Base-by-base conservation (phyloP, 306 rosid species). In the Biancaea sappan region DNA sequence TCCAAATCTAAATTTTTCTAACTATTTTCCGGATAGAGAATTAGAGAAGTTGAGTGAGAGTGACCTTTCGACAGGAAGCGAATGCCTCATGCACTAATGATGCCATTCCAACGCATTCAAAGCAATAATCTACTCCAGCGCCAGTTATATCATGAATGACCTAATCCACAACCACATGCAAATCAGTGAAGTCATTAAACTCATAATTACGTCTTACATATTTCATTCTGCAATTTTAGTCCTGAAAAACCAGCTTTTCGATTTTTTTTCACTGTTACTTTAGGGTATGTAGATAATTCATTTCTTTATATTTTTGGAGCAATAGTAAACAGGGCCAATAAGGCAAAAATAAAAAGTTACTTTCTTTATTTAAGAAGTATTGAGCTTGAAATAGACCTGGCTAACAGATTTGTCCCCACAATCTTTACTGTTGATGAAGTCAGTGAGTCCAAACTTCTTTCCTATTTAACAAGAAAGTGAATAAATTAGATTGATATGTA, bases 111-210 rank as follows among this genome's bases (percentile, higher is more conserved):
- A 89, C 96, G 66, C 92, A 91, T 83, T 94, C 97, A 34, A 88
- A 91, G 80, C 98, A 94, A 80, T 81, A 88, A 84, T 91, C 97
- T 26, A 92, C 92, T 29, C 94, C 98, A 5, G 87, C 96, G 15
- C 51, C 87, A 60, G 92, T 91, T 77, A 88, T 86, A 65, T 89
- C 91, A 21, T 9, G 76, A 63, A 91, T 83, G 53, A 80, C 59
- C 97, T 90, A 86, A 25, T 53, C 60, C 19, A 74, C 64, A 66
- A 38, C 11, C 38, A 43, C 29, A 77, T n/a, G 22, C 5, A 19
- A 43, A 13, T 47, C 44, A 61, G 24, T 25, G 7, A 37, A 54
- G 44, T 11, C 58, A 54, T 19, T 37, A 32, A 35, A n/a, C 19
- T 16, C 37, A 48, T n/a, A n/a, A n/a, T n/a, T n/a, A n/a, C n/a